phyloP scores from a whole-genome alignment of 2,329 filamentous ascomycete genomes.

The Fusarium robinianum region DNA sequence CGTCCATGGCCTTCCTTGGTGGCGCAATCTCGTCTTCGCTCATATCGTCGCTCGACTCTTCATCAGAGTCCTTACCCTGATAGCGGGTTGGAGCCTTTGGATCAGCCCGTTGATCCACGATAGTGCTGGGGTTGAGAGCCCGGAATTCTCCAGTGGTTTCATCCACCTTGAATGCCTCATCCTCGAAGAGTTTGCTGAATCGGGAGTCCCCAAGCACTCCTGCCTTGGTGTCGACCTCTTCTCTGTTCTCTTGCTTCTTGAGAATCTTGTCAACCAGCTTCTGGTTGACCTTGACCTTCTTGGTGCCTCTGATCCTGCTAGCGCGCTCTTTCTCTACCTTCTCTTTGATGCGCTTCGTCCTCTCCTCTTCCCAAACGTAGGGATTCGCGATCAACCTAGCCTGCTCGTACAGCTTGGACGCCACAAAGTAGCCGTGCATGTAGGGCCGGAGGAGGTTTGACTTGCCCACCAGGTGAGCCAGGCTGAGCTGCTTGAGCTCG shows the following conservation, averaged over 20 bases:
- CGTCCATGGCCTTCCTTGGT: constrained; percentile 41
- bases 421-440: constrained; percentile 99
- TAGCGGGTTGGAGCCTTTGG: constrained; percentile 45
- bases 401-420: constrained; percentile 93
- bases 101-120: constrained; percentile 44
- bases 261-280: constrained; percentile 75
- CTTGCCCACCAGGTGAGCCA: constrained; percentile 88
- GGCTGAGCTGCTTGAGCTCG: constrained; percentile 81
- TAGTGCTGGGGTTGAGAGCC: constrained; percentile 84
- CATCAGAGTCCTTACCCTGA: constrained; percentile 49
- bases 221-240: constrained; percentile 60
- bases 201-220: constrained; percentile 81
- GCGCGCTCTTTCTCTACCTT: constrained; percentile 98
- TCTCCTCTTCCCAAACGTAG: constrained; percentile 90
- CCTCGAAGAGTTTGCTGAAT: constrained; percentile 87
- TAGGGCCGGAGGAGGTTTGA: constrained; percentile 90
- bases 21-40: constrained; percentile 32
- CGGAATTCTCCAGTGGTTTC: constrained; percentile 87
- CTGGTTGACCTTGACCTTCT: constrained; percentile 97
- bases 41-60: constrained; percentile 50
- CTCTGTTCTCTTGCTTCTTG: constrained; percentile 65
- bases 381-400: constrained; percentile 91
- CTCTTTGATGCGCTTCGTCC: constrained; percentile 86
- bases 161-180: constrained; percentile 91
- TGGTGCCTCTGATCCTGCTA: constrained; percentile 88